Percentiles rank a stretch among this genome's conserved stretches.
These are phyloP conservation scores for Clitopilus passeckerianus DNA, from an alignment of 768 basidiomycete genomes.

Conservation along the genomic window DNA sequence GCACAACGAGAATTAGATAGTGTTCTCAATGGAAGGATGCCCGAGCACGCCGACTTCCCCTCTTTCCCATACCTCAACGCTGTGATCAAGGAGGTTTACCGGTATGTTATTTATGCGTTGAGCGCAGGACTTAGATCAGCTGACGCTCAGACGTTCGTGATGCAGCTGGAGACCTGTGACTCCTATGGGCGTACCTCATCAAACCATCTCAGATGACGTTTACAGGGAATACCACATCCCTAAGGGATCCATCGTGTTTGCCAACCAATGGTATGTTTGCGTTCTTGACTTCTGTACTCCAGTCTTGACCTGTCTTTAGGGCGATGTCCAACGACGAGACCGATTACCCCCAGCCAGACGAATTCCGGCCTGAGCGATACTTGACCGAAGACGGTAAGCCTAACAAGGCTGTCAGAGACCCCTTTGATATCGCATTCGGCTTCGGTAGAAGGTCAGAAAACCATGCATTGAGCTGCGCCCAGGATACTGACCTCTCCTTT, in stretches of 20 bases:
- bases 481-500: too few species aligned
- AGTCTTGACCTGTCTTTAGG: slow-evolving; percentile 5
- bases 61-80: slow-evolving; percentile 13
- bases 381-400: slow-evolving; percentile 15
- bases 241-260: slow-evolving; percentile 4
- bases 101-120: neutral
- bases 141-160: neutral
- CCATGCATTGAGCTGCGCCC: too few species aligned
- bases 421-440: slow-evolving; percentile 12
- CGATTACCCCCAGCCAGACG: slow-evolving; percentile 27
- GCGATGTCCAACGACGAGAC: slow-evolving; percentile 26
- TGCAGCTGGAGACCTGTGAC: slow-evolving; percentile 1
- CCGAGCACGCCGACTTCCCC: slow-evolving; percentile 8
- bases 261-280: slow-evolving; percentile 8
- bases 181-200: slow-evolving; percentile 2
- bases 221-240: slow-evolving; percentile 10
- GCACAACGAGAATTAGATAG: slow-evolving; percentile 12
- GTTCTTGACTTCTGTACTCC: neutral
- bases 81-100: slow-evolving; percentile 9
- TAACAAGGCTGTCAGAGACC: slow-evolving; percentile 9
- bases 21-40: slow-evolving; percentile 9
- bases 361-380: slow-evolving; percentile 34
- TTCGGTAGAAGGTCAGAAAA: slow-evolving; percentile 17
- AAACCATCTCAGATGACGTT: slow-evolving; percentile 2
- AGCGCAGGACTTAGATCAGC: neutral